Evolutionary conservation across 1,284 basidiomycete species (phyloP), one percentile per base, ranked within the genome.

Genomic region (Cerioporus squamosus): DNA sequence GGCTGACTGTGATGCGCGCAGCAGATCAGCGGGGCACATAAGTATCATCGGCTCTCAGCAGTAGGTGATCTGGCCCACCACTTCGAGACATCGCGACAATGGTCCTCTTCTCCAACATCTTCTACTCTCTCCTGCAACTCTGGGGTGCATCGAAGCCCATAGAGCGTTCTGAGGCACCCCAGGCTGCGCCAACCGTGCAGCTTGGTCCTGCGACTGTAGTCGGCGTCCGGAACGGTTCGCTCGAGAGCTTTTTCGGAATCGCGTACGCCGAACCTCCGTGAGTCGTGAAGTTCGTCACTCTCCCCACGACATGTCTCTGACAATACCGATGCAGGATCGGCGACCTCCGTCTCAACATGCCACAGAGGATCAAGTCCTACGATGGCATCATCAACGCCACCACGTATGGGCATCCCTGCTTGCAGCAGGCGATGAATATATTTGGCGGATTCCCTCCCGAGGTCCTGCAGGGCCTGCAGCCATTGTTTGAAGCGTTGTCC

Each of bases 181-280:
- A 33, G 31, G 3, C 31, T 33, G 6, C 2, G 2, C 31, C 31
- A 2, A 2, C 31, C 31, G 45, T 46, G 12, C 14, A 46, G n/a
- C 39, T 61, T 10, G 57, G 57, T 43, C 31, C 26, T 7, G 55
- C 51, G 2, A 52, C 46, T 1, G 50, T 61, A 8, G 44, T 50
- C 1, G 59, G 62, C 2, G 38, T 26, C 3, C 38, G 14, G 6
- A 51, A 53, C 14, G 52, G 39, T 33, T 46, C 39, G 3, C 67
- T 77, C 0, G 68, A 72, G 20, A 74, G 75, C 50, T 84, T 80
- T 59, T 66, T 82, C 2, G 82, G 83, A 0, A 83, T 86, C 40
- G 83, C 83, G 0, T 86, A 79, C 57, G 83, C 83, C 0, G 57
- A 73, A 50, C 75, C 78, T 8, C 77, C 77, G 74, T 76, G 53